These are phyloP conservation scores for Theileria luwenshuni DNA, from an alignment of 169 alveolate species.

Conservation along the genomic window DNA sequence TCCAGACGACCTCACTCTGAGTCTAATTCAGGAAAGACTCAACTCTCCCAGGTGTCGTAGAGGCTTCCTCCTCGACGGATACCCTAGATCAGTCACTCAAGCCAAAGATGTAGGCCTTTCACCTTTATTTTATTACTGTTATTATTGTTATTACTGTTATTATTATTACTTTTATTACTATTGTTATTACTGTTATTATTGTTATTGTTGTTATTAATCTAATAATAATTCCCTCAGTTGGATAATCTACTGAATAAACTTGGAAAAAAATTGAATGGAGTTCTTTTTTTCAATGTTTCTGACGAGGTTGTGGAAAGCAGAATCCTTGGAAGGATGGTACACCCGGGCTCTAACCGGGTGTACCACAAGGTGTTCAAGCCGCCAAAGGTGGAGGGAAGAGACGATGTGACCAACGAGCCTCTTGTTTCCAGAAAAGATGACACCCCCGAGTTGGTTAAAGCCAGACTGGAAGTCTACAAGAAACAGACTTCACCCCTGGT, in stretches of 20 bases:
- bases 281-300: constrained; percentile 85
- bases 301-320: constrained; percentile 88
- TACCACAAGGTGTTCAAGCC: constrained; percentile 91
- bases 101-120: constrained; percentile 80
- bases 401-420: constrained; percentile 87
- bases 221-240: constrained; percentile 8
- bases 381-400: constrained; percentile 84
- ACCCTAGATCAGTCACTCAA: constrained; percentile 91
- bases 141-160: too few relatives aligned
- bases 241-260: constrained; percentile 49
- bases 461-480: constrained; percentile 69
- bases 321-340: constrained; percentile 90
- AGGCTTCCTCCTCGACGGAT: constrained; percentile 94
- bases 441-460: constrained; percentile 69
- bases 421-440: constrained; percentile 64
- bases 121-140: too few relatives aligned
- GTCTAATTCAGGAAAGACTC: constrained; percentile 84
- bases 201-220: background rate
- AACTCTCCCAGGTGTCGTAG: constrained; percentile 85
- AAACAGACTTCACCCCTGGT: constrained; percentile 72
- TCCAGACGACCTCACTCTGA: constrained; percentile 87
- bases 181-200: too few relatives aligned
- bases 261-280: constrained; percentile 78
- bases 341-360: constrained; percentile 91
- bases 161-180: too few relatives aligned